Conservation (phyloP, 164 flowering plant genomes). For the Macadamia integrifolia region DNA sequence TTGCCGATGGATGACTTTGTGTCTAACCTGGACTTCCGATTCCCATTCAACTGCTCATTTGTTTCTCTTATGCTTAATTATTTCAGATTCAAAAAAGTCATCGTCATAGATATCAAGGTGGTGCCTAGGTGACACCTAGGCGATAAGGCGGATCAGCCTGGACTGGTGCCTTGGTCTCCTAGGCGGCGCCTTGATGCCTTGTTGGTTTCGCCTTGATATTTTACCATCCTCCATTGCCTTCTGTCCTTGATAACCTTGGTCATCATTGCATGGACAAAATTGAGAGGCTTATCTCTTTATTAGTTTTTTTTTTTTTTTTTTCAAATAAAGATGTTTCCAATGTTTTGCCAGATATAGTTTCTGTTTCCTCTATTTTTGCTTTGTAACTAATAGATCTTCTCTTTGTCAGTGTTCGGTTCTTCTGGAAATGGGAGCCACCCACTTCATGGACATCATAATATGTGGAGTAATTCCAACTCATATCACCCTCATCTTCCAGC, state of each 20-base stretch:
- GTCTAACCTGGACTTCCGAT: neutral
- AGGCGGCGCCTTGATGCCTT: too few relatives aligned
- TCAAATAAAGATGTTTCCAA: neutral
- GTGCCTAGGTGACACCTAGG: too few relatives aligned
- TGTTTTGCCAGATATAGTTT: neutral
- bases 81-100: neutral
- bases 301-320: neutral
- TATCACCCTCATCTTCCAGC: conserved; percentile 45
- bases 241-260: too few relatives aligned
- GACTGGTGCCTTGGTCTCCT: too few relatives aligned
- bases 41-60: neutral
- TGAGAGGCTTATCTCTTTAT: neutral
- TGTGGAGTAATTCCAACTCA: conserved; percentile 51
- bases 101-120: neutral
- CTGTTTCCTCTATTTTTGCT: neutral
- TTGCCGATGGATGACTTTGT: neutral
- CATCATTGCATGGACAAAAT: neutral
- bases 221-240: too few relatives aligned
- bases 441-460: conserved; percentile 45
- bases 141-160: too few relatives aligned
- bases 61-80: neutral
- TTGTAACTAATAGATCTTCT: conserved; percentile 1
- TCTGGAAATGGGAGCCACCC: conserved; percentile 57
- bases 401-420: conserved; percentile 43
- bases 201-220: too few relatives aligned